Evolutionary conservation across 2,329 filamentous ascomycete genomes (phyloP).

Genomic region (Trichoderma atroviride): DNA sequence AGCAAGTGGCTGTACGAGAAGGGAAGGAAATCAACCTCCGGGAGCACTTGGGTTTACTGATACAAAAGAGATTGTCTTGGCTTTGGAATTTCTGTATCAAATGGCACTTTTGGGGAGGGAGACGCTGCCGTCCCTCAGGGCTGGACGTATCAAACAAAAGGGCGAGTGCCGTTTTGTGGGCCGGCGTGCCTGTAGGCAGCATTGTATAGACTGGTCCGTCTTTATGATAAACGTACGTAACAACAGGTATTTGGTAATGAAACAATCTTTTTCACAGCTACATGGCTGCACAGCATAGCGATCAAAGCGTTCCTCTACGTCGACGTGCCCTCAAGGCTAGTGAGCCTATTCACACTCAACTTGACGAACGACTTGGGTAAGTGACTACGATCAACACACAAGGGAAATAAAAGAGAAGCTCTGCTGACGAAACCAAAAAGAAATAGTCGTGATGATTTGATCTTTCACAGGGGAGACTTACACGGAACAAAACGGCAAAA

Average conservation of each 20-base stretch:
- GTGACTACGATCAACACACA: neutral
- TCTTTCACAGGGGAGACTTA: neutral
- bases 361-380: neutral
- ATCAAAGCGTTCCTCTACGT: neutral
- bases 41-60: slow-evolving; percentile 46
- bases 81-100: neutral
- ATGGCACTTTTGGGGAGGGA: slow-evolving; percentile 15
- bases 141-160: slow-evolving; percentile 26
- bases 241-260: slow-evolving; percentile 13
- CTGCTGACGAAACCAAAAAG: neutral
- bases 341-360: neutral
- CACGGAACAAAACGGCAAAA: slow-evolving; percentile 3
- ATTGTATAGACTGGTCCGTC: slow-evolving; percentile 7
- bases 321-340: neutral
- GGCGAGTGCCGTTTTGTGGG: neutral
- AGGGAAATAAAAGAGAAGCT: neutral
- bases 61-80: neutral
- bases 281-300: neutral
- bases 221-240: slow-evolving; percentile 25
- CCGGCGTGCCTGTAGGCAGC: neutral
- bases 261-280: neutral
- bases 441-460: too few species aligned
- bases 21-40: slow-evolving; percentile 59
- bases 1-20: slow-evolving; percentile 96
- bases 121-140: neutral